Evolutionary conservation across 371 early-diverging fungal species (phyloP), one percentile per base, ranked within the genome.

Genomic region (Synchytrium microbalum): DNA sequence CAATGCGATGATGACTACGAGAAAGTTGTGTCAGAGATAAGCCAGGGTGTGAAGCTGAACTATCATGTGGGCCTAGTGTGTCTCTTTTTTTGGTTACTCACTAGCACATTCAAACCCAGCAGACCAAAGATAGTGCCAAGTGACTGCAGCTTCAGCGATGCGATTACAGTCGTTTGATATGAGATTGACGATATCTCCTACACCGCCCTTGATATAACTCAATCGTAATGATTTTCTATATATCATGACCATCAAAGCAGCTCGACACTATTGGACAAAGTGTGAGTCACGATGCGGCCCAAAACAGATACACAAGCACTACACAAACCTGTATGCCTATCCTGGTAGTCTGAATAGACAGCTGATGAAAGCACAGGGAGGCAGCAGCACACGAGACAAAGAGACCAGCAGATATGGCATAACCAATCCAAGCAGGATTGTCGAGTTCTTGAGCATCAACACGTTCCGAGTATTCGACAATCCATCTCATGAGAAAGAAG

Each of bases 51-150:
- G 30, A 31, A n/a, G 23, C 70, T 31, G 28, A 52, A n/a, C n/a
- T n/a, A n/a, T n/a, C n/a, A n/a, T n/a, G n/a, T n/a, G n/a, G n/a
- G n/a, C n/a, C n/a, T n/a, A n/a, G n/a, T n/a, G n/a, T n/a, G n/a
- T n/a, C n/a, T 25, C 57, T 25, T 13, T n/a, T n/a, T n/a, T n/a
- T n/a, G n/a, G 8, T n/a, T 38, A 26, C 59, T 59, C 68, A 79
- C 80, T 73, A 54, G 73, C 67, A 55, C 79, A 81, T 67, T 89
- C 87, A 19, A 86, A 57, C 2, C 76, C 73, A 0, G 89, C 84
- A 29, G 86, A 81, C 89, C 89, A 88, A 32, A 86, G 68, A 62
- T 75, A 85, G 64, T 88, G 88, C 70, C 82, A 81, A 68, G 82
- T 84, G 62, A 83, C 79, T 54, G 75, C 75, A 24, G 84, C 86